These are phyloP conservation scores for Piper longum DNA, from an alignment of 164 flowering plant species.

Conservation along the genomic window DNA sequence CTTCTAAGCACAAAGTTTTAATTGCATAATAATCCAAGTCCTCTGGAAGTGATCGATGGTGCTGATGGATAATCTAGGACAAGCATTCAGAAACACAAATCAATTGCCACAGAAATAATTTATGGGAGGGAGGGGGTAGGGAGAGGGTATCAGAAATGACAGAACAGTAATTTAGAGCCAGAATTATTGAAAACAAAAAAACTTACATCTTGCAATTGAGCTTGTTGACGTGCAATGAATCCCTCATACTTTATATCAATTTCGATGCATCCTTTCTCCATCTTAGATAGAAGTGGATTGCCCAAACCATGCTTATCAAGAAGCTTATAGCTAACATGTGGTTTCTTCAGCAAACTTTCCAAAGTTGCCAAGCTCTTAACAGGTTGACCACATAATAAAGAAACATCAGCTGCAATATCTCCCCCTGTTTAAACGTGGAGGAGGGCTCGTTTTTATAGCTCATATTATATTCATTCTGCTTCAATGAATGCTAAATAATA, in stretches of 20 bases:
- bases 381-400: slow-evolving; percentile 61
- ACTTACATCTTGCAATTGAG: slow-evolving; percentile 73
- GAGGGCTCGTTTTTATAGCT: too few relatives aligned
- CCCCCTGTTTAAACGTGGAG: slow-evolving; percentile 34
- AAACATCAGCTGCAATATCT: slow-evolving; percentile 65
- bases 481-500: not conserved
- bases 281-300: slow-evolving; percentile 38
- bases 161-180: not conserved
- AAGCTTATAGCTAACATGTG: slow-evolving; percentile 63
- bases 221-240: slow-evolving; percentile 72
- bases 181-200: not conserved
- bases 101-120: not conserved
- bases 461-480: too few relatives aligned
- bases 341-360: slow-evolving; percentile 84
- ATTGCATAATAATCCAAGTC: slow-evolving; percentile 76
- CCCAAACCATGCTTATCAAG: slow-evolving; percentile 94
- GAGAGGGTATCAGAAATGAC: not conserved
- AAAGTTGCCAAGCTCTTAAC: slow-evolving; percentile 59
- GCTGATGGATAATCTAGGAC: slow-evolving; percentile 62
- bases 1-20: slow-evolving; percentile 69
- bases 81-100: not conserved
- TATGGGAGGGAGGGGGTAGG: not conserved
- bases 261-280: slow-evolving; percentile 85
- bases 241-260: slow-evolving; percentile 94
- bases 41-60: slow-evolving; percentile 70